These are phyloP conservation scores for Combretum micranthum DNA, from an alignment of 345 rosid species.

Conservation along the genomic window DNA sequence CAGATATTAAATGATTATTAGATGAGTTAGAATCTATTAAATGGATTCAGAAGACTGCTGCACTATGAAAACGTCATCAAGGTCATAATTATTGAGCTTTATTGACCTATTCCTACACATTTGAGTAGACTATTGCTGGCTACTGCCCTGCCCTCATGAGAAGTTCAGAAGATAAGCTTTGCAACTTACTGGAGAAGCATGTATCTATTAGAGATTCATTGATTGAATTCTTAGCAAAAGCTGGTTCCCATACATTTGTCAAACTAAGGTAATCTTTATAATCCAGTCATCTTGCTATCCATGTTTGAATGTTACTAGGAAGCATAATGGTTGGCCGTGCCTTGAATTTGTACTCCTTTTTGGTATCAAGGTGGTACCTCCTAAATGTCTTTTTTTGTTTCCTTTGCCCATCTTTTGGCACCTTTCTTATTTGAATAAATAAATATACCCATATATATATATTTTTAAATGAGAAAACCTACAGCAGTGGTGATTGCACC, in stretches of 20 bases:
- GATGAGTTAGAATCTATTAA: neutral
- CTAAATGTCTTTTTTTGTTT: too few species aligned
- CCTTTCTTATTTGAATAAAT: too few species aligned
- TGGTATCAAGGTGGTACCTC: too few species aligned
- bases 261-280: slow-evolving; percentile 47
- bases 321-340: too few species aligned
- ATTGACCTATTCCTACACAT: neutral
- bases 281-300: neutral
- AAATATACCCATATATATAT: too few species aligned
- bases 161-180: slow-evolving; percentile 60
- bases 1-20: too few species aligned
- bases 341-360: too few species aligned
- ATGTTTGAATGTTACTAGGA: too few species aligned
- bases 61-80: neutral
- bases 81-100: too few species aligned
- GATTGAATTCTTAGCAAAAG: slow-evolving; percentile 56
- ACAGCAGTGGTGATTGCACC: too few species aligned
- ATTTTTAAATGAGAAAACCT: too few species aligned
- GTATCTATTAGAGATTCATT: slow-evolving; percentile 36
- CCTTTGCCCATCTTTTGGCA: too few species aligned
- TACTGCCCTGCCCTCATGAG: slow-evolving; percentile 64
- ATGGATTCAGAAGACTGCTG: neutral
- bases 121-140: slow-evolving; percentile 49
- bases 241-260: slow-evolving; percentile 55
- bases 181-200: slow-evolving; percentile 38